Base-by-base conservation (phyloP, 2,329 filamentous ascomycete genomes). In the Anthostomella pinea region DNA sequence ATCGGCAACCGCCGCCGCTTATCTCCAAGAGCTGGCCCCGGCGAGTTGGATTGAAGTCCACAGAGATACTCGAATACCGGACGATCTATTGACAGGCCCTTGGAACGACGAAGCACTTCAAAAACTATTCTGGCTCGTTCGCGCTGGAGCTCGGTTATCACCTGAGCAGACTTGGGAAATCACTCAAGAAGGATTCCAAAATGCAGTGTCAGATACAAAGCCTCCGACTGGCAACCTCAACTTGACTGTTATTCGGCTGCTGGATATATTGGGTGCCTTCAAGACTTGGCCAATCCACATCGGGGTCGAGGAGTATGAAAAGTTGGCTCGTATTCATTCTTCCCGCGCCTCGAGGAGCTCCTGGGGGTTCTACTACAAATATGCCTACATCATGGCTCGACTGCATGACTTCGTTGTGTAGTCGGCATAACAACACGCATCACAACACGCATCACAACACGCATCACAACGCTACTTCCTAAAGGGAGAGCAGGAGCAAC, bases 71-170 rank as follows among this genome's bases (percentile, higher is more conserved):
- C 60, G 56, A n/a, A 59, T 73, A 24, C 70, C 70, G 6, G 53
- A 57, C 8, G 27, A 41, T 4, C 60, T 73, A 17, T 38, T 72
- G 20, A 62, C 57, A 0, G 67, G 68, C 0, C 67, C 69, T 1
- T 70, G 65, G 66, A 50, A 63, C 16, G 62, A 64, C 4, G 60
- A 63, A 23, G 50, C 57, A 26, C 51, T 59, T 16, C 59, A 63
- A 24, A 67, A 67, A 18, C 54, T 73, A 5, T 70, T 71, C 49
- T 73, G 70, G 70, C 56, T 73, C 14, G 52, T 62, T 8, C 61
- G 65, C 22, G 64, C 58, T 5, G 68, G 69, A 10, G 55, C 63
- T 33, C 49, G 45, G 4, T 27, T 63, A 7, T 53, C 56, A 14
- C 41, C 54, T 2, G 46, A 57, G 22, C 54, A 60, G 38, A 54